These are phyloP conservation scores for Backusella luteola DNA, from an alignment of 192 early-diverging fungal species.

Conservation along the genomic window DNA sequence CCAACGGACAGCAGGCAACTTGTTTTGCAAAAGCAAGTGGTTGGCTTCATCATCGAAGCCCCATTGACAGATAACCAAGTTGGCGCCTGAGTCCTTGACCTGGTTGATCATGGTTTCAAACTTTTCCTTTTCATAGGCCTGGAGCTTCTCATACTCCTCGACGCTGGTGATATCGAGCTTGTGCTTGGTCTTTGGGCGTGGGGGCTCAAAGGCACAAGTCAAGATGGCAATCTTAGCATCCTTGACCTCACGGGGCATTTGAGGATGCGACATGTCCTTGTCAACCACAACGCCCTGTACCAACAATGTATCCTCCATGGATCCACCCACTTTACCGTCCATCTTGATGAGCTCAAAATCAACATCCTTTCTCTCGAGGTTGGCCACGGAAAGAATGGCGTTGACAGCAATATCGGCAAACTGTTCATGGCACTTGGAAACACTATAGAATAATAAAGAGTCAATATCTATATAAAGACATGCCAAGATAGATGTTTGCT, in stretches of 20 bases:
- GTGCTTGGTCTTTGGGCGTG: constrained; percentile 99
- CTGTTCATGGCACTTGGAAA: constrained; percentile 97
- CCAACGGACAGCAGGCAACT: constrained; percentile 98
- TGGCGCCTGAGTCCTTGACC: constrained; percentile 98
- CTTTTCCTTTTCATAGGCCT: constrained; percentile 93
- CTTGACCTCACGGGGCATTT: constrained; percentile 96
- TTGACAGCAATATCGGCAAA: constrained; percentile 99
- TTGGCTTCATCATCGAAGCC: constrained; percentile 99
- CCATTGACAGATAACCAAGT: constrained; percentile 99
- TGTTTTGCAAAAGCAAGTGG: constrained; percentile 95
- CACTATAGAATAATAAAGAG: constrained; percentile 47
- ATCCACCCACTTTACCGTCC: constrained; percentile 98
- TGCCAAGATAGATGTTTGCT: too few relatives aligned
- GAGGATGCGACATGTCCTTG: constrained; percentile 99
- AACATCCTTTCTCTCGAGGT: constrained; percentile 98
- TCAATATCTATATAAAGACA: background rate
- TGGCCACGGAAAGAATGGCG: constrained; percentile 95
- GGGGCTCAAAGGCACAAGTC: constrained; percentile 99
- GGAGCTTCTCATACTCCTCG: constrained; percentile 97
- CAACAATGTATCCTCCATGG: constrained; percentile 87
- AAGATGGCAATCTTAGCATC: constrained; percentile 98
- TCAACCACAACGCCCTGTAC: constrained; percentile 99
- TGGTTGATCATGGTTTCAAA: constrained; percentile 96
- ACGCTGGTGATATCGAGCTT: constrained; percentile 98
- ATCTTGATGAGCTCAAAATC: constrained; percentile 99